A percentile compares a stretch with the other conserved stretches of the same genome.
Evolutionary conservation across 1,139 yeast species (phyloP).

Genomic region (Lodderomyces jiufengensis): DNA sequence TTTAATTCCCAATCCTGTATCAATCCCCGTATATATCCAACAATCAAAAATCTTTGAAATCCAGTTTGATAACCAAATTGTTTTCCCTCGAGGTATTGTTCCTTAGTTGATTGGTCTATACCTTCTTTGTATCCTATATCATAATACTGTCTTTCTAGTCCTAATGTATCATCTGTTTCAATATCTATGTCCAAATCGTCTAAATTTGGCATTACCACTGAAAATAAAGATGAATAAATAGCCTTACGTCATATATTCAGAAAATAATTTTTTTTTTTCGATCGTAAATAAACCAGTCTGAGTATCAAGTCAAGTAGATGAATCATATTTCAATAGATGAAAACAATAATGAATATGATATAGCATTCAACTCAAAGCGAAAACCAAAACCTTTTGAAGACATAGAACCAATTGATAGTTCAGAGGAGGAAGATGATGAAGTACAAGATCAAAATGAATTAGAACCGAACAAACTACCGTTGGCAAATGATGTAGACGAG

Average conservation of each 20-base stretch:
- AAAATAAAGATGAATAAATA: too few species aligned
- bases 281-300: too few species aligned
- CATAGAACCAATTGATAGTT: constrained; percentile 3
- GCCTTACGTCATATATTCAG: too few species aligned
- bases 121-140: constrained; percentile 63
- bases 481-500: constrained; percentile 8
- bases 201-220: too few species aligned
- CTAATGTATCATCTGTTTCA: constrained; percentile 47
- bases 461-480: too few species aligned
- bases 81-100: constrained; percentile 61
- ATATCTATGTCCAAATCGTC: constrained; percentile 8
- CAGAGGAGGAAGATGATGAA: constrained; percentile 1
- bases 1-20: constrained; percentile 34
- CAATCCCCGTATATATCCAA: constrained; percentile 64
- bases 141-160: constrained; percentile 56
- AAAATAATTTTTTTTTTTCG: too few species aligned
- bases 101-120: constrained; percentile 34
- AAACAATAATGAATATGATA: constrained; percentile 26
- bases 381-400: background rate
- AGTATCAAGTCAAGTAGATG: too few species aligned
- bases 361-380: constrained; percentile 4
- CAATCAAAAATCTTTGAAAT: constrained; percentile 59
- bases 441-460: too few species aligned
- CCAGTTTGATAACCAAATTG: constrained; percentile 80
- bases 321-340: constrained; percentile 3